These are phyloP conservation scores for Raffaelea deltoideospora DNA, from an alignment of 2,329 filamentous ascomycete species.

Conservation along the genomic window DNA sequence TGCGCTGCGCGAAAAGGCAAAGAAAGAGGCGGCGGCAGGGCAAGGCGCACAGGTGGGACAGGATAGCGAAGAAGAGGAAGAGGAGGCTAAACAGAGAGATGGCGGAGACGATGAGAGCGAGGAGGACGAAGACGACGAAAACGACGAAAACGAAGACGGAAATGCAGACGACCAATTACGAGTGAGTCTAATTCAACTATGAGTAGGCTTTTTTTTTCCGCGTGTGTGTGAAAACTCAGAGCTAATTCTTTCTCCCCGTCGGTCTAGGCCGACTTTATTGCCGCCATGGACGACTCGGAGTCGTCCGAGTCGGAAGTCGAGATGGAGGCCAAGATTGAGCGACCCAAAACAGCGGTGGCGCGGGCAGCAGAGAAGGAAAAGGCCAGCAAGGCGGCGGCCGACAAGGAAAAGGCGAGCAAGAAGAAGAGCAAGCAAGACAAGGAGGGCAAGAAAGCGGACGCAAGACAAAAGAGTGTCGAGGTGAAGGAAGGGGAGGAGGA, in stretches of 20 bases:
- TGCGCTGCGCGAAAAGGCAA: constrained; percentile 16
- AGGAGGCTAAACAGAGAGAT: constrained; percentile 22
- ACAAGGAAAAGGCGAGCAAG: constrained; percentile 26
- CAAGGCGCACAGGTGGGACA: constrained; percentile 13
- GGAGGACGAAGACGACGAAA: constrained; percentile 19
- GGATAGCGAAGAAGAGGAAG: constrained; percentile 18
- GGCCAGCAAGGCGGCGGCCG: constrained; percentile 9
- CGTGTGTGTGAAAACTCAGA: not conserved
- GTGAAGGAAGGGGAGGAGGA: constrained; percentile 5
- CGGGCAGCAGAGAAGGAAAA: constrained; percentile 11
- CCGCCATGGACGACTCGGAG: constrained; percentile 45
- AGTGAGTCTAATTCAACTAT: no score
- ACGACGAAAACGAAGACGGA: constrained; percentile 15
- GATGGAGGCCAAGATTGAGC: constrained; percentile 55
- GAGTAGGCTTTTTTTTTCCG: constrained; percentile 6
- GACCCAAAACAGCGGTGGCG: constrained; percentile 15
- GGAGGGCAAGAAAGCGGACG: constrained; percentile 16
- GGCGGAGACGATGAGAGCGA: constrained; percentile 17
- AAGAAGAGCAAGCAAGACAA: constrained; percentile 11
- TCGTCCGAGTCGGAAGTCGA: constrained; percentile 59
- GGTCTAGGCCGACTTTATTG: constrained; percentile 31
- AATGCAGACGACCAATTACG: constrained; percentile 14
- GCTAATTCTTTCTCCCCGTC: no score
- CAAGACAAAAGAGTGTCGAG: no score
- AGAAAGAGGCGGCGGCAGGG: constrained; percentile 16